A percentile compares a stretch with the other conserved stretches of the same genome.
phyloP scores from a whole-genome alignment of 768 basidiomycete species.

The Tylopilus balloui region DNA sequence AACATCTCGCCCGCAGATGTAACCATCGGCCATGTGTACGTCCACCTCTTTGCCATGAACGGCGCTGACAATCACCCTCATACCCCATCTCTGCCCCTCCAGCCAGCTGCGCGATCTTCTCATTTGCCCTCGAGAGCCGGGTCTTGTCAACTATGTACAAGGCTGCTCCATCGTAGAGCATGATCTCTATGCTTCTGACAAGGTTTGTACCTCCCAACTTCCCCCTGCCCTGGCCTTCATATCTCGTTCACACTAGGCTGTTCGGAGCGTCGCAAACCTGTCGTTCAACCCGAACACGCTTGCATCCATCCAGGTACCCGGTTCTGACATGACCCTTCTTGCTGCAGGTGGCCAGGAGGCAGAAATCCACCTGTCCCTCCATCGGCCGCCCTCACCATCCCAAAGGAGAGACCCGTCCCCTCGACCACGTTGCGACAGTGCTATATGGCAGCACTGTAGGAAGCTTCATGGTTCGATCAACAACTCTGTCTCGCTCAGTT shows the following conservation, averaged over 20 bases:
- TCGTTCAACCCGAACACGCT: conserved; percentile 62
- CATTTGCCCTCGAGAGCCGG: conserved; percentile 64
- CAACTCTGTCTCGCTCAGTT: conserved; percentile 70
- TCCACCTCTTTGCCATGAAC: conserved; percentile 11
- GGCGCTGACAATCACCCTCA: conserved; percentile 3
- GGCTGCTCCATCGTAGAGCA: conserved; percentile 54
- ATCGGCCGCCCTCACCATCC: conserved; percentile 26
- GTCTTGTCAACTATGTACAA: conserved; percentile 61
- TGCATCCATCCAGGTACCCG: conserved; percentile 49
- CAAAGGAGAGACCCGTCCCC: conserved; percentile 14
- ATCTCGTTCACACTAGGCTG: conserved; percentile 31
- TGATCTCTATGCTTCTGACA: conserved; percentile 44
- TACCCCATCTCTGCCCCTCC: conserved; percentile 11
- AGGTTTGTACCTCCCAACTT: conserved; percentile 36
- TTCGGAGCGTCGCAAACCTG: conserved; percentile 49
- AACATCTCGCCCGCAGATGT: conserved; percentile 41
- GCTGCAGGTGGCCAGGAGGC: conserved; percentile 73
- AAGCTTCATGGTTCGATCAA: conserved; percentile 69
- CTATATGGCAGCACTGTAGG: conserved; percentile 53
- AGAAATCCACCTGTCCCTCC: conserved; percentile 63
- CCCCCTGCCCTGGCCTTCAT: conserved; percentile 14
- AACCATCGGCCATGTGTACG: conserved; percentile 61
- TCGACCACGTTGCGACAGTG: conserved; percentile 6
- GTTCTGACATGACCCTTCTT: conserved; percentile 53
- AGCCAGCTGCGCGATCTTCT: conserved; percentile 79